Base-by-base conservation (phyloP, 2,329 filamentous ascomycete genomes). In the Xylaria hypoxylon region DNA sequence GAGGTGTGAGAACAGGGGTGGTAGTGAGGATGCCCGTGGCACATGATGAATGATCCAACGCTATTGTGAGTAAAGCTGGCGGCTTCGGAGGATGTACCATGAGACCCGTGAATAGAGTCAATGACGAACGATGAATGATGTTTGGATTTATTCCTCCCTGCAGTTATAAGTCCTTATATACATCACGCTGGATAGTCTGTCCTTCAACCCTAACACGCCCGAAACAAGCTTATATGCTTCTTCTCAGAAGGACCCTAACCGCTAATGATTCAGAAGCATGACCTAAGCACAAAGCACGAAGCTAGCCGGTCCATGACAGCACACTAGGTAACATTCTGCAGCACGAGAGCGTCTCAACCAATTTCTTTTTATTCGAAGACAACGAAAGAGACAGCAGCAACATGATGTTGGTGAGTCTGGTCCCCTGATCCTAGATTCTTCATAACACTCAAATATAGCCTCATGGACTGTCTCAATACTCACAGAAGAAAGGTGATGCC, bases 1-100 rank as follows among this genome's bases (percentile, higher is more conserved):
- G 85, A 86, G n/a, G 82, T 84, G 74, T 87, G 85, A 26, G 80
- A 79, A 73, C 85, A 87, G 15, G 82, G 78, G 70, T 87, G 85
- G 68, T 79, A 78, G 57, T 84, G 82, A 62, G 85, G 85, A 68
- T 86, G 84, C 58, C 84, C 85, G 79, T 85, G 81, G 70, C 85
- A 87, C 85, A 87, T 87, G 26, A 73, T 77, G 74, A 64, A 59
- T 53, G 35, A 50, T 53, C 8, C 24, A 31, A 48, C 52, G 45
- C 19, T 58, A n/a, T 58, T 38, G 24, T 10, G 22, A 22, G 19
- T 19, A 45, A 67, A 17, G 17, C 35, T 55, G 26, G 47, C 35
- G 42, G 26, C 33, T 63, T 59, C 28, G 33, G 17, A 15, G 38
- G 10, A 44, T 38, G 26, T 53, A 38, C 28, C 19, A 47, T 19